A percentile compares a stretch with the other conserved stretches of the same genome.
These are phyloP conservation scores for Cyberlindnera maclurae DNA, from an alignment of 805 yeast genomes.

Conservation along the genomic window DNA sequence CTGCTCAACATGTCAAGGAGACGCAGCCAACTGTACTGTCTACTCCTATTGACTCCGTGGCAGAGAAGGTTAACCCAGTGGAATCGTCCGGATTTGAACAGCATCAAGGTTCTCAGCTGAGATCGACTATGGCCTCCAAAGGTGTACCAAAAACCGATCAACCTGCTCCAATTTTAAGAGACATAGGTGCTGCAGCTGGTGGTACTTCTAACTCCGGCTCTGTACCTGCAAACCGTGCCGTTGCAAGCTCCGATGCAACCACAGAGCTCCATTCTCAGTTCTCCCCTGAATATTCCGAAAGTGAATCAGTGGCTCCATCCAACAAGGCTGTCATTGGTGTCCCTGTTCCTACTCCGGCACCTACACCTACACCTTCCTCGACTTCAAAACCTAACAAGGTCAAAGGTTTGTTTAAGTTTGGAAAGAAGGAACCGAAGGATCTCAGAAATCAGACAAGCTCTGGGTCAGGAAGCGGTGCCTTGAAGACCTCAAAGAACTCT, in stretches of 20 bases:
- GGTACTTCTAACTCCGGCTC: slow-evolving; percentile 4
- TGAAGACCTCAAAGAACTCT: too few relatives aligned
- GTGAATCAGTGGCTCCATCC: slow-evolving; percentile 1
- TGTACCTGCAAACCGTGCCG: not conserved
- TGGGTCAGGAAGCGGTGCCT: too few relatives aligned
- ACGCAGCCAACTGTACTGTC: not conserved
- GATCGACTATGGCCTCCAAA: slow-evolving; percentile 18
- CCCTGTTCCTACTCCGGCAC: slow-evolving; percentile 3
- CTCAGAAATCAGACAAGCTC: too few relatives aligned
- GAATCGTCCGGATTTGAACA: slow-evolving; percentile 11
- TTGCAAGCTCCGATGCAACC: too few relatives aligned
- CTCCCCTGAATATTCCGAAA: not conserved
- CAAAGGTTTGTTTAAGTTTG: too few relatives aligned
- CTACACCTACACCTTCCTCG: too few relatives aligned
- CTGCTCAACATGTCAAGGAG: slow-evolving; percentile 2
- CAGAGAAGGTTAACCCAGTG: not conserved
- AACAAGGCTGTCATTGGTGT: slow-evolving; percentile 4
- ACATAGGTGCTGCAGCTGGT: slow-evolving; percentile 2
- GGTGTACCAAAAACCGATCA: slow-evolving; percentile 11
- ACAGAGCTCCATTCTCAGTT: too few relatives aligned
- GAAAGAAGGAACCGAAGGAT: too few relatives aligned
- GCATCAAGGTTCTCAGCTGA: slow-evolving; percentile 6
- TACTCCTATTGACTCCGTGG: not conserved
- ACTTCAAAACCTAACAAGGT: too few relatives aligned
- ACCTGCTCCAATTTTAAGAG: slow-evolving; percentile 1